Evolutionary conservation across 148 eudicot species (phyloP).

Genomic region (Arbutus unedo): DNA sequence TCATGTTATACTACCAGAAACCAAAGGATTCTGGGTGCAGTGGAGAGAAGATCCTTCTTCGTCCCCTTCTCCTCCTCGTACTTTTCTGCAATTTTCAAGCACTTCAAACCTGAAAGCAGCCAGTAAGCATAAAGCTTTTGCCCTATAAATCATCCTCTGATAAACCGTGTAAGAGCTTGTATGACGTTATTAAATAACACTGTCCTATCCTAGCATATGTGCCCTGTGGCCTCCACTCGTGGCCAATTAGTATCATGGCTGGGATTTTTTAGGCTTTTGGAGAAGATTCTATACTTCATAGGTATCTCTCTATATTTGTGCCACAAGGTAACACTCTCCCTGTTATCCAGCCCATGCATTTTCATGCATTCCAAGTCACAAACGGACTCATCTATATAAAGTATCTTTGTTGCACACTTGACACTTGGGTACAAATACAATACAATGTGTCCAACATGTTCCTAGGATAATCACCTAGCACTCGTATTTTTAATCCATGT

Average conservation of each 20-base stretch:
- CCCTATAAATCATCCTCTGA: background rate
- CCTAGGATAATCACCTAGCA: background rate
- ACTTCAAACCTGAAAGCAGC: background rate
- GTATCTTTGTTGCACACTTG: background rate
- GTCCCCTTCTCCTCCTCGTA: background rate
- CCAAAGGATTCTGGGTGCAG: background rate
- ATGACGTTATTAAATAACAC: background rate
- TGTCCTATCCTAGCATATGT: background rate
- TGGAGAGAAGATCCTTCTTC: background rate
- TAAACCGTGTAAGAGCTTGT: background rate
- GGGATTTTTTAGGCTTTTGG: background rate
- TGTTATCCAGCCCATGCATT: background rate
- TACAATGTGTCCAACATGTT: background rate
- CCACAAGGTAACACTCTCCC: background rate
- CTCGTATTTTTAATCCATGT: background rate
- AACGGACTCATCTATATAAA: background rate
- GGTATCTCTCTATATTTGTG: background rate
- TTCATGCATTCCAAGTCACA: background rate
- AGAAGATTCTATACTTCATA: background rate
- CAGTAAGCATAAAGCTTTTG: background rate
- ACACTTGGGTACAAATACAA: no score
- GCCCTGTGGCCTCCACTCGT: background rate
- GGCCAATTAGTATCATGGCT: background rate
- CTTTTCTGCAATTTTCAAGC: background rate
- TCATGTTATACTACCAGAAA: background rate